Evolutionary conservation across 2,329 filamentous ascomycete species (phyloP).

Genomic region (Paraconiothyrium brasiliense): DNA sequence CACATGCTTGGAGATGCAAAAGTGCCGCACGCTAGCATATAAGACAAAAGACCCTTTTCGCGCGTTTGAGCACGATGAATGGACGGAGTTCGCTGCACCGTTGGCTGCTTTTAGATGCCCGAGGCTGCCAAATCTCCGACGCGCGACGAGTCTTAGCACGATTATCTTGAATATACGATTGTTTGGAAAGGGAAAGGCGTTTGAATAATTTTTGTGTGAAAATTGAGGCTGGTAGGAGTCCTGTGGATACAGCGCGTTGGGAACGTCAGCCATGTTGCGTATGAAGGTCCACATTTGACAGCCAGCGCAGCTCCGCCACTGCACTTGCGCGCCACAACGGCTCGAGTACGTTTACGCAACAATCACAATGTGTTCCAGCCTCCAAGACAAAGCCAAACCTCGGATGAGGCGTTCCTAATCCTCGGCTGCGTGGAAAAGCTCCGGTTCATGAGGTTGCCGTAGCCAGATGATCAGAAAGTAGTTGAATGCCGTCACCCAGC

Average conservation of each 20-base stretch:
- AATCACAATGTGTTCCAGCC: background rate
- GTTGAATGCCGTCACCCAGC: conserved; percentile 8
- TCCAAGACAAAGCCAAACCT: background rate
- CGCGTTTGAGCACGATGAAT: background rate
- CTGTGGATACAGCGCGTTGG: conserved; percentile 1
- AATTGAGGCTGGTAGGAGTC: background rate
- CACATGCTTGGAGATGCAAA: background rate
- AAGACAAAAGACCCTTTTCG: background rate
- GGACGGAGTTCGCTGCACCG: conserved; percentile 5
- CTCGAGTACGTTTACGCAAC: background rate
- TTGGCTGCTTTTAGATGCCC: conserved; percentile 6
- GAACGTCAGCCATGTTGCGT: conserved; percentile 14
- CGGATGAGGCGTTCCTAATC: background rate
- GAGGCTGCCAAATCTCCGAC: conserved; percentile 15
- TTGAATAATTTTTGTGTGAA: background rate
- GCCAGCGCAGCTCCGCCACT: conserved; percentile 13
- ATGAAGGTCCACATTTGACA: conserved; percentile 3
- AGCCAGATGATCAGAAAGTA: background rate
- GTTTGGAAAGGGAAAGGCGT: conserved; percentile 8
- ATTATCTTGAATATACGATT: background rate
- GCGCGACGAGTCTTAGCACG: background rate
- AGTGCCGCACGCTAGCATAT: conserved; percentile 4
- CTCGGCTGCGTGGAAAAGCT: background rate
- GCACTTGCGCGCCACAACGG: conserved; percentile 8
- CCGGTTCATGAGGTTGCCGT: background rate